phyloP scores from a whole-genome alignment of 768 basidiomycete genomes.

The Agaricus sinodeliciosus region DNA sequence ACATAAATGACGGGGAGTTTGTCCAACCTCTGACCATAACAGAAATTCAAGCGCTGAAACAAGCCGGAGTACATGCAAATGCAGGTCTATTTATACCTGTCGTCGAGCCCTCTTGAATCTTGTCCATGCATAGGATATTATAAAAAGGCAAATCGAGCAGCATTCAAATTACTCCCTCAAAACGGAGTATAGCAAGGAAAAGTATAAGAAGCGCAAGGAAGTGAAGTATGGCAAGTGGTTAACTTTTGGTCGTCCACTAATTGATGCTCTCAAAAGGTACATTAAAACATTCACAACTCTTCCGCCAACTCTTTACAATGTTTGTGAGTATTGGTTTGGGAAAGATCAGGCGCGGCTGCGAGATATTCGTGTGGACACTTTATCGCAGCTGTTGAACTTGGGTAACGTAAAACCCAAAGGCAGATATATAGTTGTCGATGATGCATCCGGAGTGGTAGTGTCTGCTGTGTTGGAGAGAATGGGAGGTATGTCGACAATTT shows the following conservation, averaged over 20 bases:
- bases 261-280: constrained; percentile 45
- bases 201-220: constrained; percentile 94
- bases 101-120: constrained; percentile 4
- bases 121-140: constrained; percentile 67
- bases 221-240: constrained; percentile 63
- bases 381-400: constrained; percentile 82
- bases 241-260: neutral
- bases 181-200: constrained; percentile 98
- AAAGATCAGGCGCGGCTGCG: constrained; percentile 80
- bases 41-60: constrained; percentile 81
- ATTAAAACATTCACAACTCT: constrained; percentile 83
- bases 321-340: constrained; percentile 83
- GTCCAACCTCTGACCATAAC: constrained; percentile 78
- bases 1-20: constrained; percentile 82
- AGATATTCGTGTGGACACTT: constrained; percentile 78
- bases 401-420: constrained; percentile 83
- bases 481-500: constrained; percentile 50
- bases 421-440: constrained; percentile 85
- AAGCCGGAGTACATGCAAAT: constrained; percentile 73
- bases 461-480: constrained; percentile 81
- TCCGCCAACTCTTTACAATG: constrained; percentile 81
- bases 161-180: constrained; percentile 91
- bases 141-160: constrained; percentile 87
- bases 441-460: constrained; percentile 84
- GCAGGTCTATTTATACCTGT: constrained; percentile 30